Conservation (phyloP, 768 basidiomycete species). For the Mycena floridula region DNA sequence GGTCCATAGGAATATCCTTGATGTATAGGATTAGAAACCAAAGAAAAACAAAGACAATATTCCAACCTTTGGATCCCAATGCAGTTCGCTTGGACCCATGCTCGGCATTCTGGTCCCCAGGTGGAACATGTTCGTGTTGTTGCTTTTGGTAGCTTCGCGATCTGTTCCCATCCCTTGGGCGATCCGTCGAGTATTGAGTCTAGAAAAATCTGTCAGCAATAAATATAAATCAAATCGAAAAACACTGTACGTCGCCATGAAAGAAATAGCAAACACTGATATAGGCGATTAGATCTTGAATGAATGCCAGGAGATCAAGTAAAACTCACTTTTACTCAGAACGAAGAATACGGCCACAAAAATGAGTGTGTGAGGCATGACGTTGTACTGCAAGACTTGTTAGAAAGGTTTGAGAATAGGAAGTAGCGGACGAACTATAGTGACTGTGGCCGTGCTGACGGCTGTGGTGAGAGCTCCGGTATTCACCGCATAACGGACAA, state of each 20-base stretch:
- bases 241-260: slow-evolving; percentile 52
- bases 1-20: too few relatives aligned
- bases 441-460: slow-evolving; percentile 43
- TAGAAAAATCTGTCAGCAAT: slow-evolving; percentile 12
- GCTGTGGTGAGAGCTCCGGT: slow-evolving; percentile 57
- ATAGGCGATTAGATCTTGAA: too few relatives aligned
- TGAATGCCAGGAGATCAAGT: too few relatives aligned
- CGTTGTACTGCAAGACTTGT: slow-evolving; percentile 59
- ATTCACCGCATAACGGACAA: slow-evolving; percentile 58
- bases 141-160: slow-evolving; percentile 26
- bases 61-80: slow-evolving; percentile 27
- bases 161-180: slow-evolving; percentile 54
- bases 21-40: too few relatives aligned
- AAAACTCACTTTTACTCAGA: slow-evolving; percentile 57
- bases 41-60: too few relatives aligned
- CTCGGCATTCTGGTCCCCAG: slow-evolving; percentile 35
- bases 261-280: slow-evolving; percentile 64
- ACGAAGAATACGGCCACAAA: slow-evolving; percentile 60
- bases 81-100: slow-evolving; percentile 28
- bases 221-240: not conserved
- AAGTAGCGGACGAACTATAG: slow-evolving; percentile 47
- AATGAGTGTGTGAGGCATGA: slow-evolving; percentile 47
- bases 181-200: slow-evolving; percentile 54
- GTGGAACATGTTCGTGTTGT: slow-evolving; percentile 46
- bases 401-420: too few relatives aligned